Percentiles rank a stretch among this genome's conserved stretches.
Conservation (phyloP, 495 filamentous ascomycete species). For the Pyrenopolyporus hunteri region DNA sequence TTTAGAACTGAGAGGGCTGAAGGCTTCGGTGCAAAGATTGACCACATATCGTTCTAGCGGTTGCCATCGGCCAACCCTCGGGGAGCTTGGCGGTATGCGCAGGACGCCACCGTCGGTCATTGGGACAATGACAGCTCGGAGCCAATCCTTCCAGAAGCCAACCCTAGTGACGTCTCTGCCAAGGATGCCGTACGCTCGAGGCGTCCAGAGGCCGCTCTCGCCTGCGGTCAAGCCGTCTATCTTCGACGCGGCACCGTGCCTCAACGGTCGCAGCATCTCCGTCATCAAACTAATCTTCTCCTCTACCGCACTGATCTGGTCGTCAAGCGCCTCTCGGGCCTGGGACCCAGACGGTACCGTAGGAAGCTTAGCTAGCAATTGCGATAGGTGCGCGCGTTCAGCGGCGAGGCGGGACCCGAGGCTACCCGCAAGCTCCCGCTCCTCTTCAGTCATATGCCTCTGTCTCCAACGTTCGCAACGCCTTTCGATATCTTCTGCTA, state of each 20-base stretch:
- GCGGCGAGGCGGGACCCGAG: slow-evolving; percentile 87
- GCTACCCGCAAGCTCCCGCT: slow-evolving; percentile 91
- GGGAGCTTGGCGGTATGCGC: slow-evolving; percentile 84
- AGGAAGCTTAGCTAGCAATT: slow-evolving; percentile 82
- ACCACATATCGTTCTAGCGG: slow-evolving; percentile 96
- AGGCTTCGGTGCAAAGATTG: slow-evolving; percentile 94
- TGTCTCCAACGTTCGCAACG: slow-evolving; percentile 93
- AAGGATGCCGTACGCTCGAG: slow-evolving; percentile 90
- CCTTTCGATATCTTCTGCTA: slow-evolving; percentile 87
- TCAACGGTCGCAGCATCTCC: slow-evolving; percentile 87
- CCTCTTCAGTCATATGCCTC: slow-evolving; percentile 94
- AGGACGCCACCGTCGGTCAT: slow-evolving; percentile 89
- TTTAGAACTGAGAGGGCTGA: slow-evolving; percentile 87
- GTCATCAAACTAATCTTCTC: slow-evolving; percentile 98
- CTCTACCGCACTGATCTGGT: slow-evolving; percentile 93
- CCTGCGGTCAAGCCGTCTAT: slow-evolving; percentile 96
- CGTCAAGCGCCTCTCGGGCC: slow-evolving; percentile 82
- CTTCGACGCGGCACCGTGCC: slow-evolving; percentile 93
- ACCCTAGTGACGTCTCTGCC: slow-evolving; percentile 84
- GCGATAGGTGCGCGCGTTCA: slow-evolving; percentile 88
- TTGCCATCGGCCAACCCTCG: slow-evolving; percentile 94
- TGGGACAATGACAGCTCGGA: slow-evolving; percentile 87
- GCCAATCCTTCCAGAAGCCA: slow-evolving; percentile 98
- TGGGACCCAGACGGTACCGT: slow-evolving; percentile 78
- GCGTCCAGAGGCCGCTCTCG: slow-evolving; percentile 96